Conservation (phyloP, 345 rosid genomes). For the Kandelia obovata region DNA sequence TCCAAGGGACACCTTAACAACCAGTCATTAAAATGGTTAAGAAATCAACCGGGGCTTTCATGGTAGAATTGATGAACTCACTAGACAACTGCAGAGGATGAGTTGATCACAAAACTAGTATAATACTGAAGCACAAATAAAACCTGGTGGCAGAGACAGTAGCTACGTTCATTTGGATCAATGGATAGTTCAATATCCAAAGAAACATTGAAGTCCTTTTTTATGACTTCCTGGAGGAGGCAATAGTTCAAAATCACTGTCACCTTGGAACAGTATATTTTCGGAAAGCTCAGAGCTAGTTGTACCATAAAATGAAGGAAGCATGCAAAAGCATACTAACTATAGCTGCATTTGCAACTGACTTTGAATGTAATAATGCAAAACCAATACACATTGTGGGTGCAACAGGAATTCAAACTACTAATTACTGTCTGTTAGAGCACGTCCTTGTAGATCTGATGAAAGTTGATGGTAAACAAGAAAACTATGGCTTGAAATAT, state of each 20-base stretch:
- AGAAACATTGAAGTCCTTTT: constrained; percentile 52
- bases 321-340: no score
- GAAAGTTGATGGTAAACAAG: no score
- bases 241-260: constrained; percentile 93
- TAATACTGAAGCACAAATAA: neutral
- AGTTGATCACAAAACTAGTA: neutral
- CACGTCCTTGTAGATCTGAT: no score
- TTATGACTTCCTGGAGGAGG: constrained; percentile 93
- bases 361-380: no score
- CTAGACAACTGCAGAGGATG: constrained; percentile 4
- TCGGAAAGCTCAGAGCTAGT: no score
- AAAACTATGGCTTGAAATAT: no score
- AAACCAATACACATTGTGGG: no score
- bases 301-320: no score
- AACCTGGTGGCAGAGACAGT: constrained; percentile 98
- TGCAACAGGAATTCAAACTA: no score
- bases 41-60: constrained; percentile 3
- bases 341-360: no score
- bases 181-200: constrained; percentile 77
- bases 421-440: no score
- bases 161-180: constrained; percentile 96
- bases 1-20: constrained; percentile 81
- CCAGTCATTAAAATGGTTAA: constrained; percentile 12
- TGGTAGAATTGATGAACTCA: neutral
- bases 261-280: constrained; percentile 23